phyloP scores from a whole-genome alignment of 371 early-diverging fungal species.

The Coemansia sp. region DNA sequence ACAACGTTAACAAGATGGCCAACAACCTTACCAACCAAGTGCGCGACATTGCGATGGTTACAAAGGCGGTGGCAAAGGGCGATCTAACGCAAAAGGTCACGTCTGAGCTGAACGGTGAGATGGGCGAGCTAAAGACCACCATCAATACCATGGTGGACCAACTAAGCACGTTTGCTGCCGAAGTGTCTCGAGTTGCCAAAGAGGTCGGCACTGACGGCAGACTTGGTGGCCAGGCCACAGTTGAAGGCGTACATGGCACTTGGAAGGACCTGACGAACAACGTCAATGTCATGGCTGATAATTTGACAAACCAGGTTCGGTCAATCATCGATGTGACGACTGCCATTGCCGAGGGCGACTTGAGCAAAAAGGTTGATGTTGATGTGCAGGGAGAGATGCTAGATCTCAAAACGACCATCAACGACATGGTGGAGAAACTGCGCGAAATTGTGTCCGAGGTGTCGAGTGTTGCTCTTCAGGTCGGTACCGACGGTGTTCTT shows the following conservation, averaged over 20 bases:
- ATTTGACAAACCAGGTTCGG: conserved; percentile 52
- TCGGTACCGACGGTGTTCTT: conserved; percentile 60
- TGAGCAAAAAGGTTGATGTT: conserved; percentile 55
- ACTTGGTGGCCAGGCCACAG: conserved; percentile 62
- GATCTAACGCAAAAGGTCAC: conserved; percentile 59
- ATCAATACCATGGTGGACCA: conserved; percentile 62
- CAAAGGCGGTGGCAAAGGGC: conserved; percentile 57
- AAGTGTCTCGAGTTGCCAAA: conserved; percentile 64
- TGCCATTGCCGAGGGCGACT: conserved; percentile 51
- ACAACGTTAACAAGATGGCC: conserved; percentile 68
- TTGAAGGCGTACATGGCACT: conserved; percentile 54
- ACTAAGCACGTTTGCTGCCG: conserved; percentile 59
- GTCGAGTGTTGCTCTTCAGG: conserved; percentile 56
- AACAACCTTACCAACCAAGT: conserved; percentile 48
- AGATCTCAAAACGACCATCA: conserved; percentile 53
- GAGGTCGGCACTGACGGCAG: conserved; percentile 67
- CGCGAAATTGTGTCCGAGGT: conserved; percentile 50
- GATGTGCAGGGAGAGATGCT: conserved; percentile 55
- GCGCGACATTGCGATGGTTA: conserved; percentile 48
- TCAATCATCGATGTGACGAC: conserved; percentile 27
- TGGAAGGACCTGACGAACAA: conserved; percentile 58
- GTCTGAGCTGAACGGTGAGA: conserved; percentile 55
- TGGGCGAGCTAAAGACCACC: conserved; percentile 53
- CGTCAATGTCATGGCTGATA: conserved; percentile 58
- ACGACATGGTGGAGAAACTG: conserved; percentile 61